Base-by-base conservation (phyloP, 2,329 filamentous ascomycete species). In the Beauveria scarabaeidicola region DNA sequence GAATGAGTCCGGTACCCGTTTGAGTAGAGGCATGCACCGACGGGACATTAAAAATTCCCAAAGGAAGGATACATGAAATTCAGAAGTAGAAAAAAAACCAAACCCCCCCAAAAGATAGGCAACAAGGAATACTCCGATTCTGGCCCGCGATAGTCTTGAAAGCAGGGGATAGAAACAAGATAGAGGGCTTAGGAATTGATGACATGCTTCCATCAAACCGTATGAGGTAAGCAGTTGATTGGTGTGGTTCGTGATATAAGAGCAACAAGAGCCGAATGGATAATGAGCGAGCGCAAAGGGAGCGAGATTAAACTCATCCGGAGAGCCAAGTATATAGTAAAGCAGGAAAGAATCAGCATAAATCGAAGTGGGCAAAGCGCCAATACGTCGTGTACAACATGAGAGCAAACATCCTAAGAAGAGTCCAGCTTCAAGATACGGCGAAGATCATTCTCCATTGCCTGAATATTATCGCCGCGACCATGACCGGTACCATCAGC, bases 381-480 rank as follows among this genome's bases (percentile, higher is more conserved):
- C 21, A n/a, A 43, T 47, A 47, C 43, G 43, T 10, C 7, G 15
- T 56, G 53, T 40, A 48, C 19, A 21, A 40, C 21, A 21, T 40
- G 5, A 19, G 4, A 51, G 55, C 46, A 43, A 21, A 23, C 36
- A 36, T 43, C n/a, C 25, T 41, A 58, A 38, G 55, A 58, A 52
- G 56, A 63, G 23, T 68, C 67, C 19, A 77, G 61, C 61, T 82
- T 83, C 62, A 84, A 72, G 58, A 83, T 77, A 61, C 78, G 76
- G 52, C 80, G 76, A 59, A 84, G 76, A 63, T 75, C 75, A 54
- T 82, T 77, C 65, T 84, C 81, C 75, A 83, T 79, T 11, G 74
- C 73, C 48, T 76, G 68, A 41, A 82, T 67, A 58, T 78, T 73
- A n/a, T 63, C 63, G 47, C 64, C 47, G 41, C 65, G 63, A n/a